phyloP scores from a whole-genome alignment of 106 monocot genomes.

The Ottelia alismoides region DNA sequence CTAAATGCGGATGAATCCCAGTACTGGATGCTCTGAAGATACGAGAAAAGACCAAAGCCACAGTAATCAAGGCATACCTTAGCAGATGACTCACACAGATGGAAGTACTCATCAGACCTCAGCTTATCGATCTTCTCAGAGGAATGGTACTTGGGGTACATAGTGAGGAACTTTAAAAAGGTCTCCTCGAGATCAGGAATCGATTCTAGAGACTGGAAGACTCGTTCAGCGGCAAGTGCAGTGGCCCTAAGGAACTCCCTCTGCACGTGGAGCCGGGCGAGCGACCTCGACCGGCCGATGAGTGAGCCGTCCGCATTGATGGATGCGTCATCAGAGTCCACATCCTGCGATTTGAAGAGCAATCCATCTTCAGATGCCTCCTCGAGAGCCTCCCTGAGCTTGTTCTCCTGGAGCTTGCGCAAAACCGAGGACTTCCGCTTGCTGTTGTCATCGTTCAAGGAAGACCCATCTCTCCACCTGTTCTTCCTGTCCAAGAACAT shows the following conservation, averaged over 20 bases:
- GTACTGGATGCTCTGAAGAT: constrained; percentile 42
- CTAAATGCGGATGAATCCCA: constrained; percentile 70
- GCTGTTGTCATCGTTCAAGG: constrained; percentile 9
- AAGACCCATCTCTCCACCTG: constrained; percentile 12
- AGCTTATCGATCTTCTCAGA: constrained; percentile 53
- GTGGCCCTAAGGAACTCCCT: constrained; percentile 86
- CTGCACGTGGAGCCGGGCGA: constrained; percentile 77
- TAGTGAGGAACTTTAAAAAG: constrained; percentile 60
- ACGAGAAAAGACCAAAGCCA: constrained; percentile 92
- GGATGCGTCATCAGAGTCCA: constrained; percentile 19
- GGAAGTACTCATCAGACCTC: constrained; percentile 59
- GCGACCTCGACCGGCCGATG: constrained; percentile 62
- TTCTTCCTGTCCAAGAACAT: constrained; percentile 40
- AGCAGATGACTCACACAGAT: constrained; percentile 38
- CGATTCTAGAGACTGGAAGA: constrained; percentile 29
- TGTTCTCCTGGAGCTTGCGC: constrained; percentile 65
- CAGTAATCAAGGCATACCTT: constrained; percentile 97
- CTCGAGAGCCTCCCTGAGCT: constrained; percentile 79
- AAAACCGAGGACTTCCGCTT: constrained; percentile 26
- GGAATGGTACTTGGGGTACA: constrained; percentile 78
- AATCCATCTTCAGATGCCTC: constrained; percentile 92
- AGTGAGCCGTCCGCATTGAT: constrained; percentile 5
- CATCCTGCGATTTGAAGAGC: constrained; percentile 45
- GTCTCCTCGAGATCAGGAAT: constrained; percentile 53
- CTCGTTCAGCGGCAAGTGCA: constrained; percentile 57